Conservation (phyloP, 495 filamentous ascomycete species). For the Aspergillus coremiiformis region DNA sequence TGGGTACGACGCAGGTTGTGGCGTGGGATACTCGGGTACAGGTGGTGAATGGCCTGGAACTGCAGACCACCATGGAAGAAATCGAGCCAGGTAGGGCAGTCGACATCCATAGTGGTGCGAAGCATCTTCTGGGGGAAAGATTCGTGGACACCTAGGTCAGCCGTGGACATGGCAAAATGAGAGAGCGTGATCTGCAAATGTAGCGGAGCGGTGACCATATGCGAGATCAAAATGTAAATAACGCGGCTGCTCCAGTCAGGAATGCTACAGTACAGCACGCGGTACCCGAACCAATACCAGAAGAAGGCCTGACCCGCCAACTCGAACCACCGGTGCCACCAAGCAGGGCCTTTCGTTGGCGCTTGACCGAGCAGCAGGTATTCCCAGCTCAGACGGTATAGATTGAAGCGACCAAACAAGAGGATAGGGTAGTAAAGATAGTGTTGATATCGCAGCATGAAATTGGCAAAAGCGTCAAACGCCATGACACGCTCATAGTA, state of each 20-base stretch:
- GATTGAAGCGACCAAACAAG: slow-evolving; percentile 82
- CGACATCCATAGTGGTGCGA: slow-evolving; percentile 95
- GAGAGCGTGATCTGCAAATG: slow-evolving; percentile 95
- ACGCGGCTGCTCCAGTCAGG: slow-evolving; percentile 64
- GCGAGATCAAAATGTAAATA: slow-evolving; percentile 74
- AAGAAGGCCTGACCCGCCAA: slow-evolving; percentile 76
- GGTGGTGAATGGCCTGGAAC: slow-evolving; percentile 93
- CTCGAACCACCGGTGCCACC: slow-evolving; percentile 88
- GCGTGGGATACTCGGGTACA: slow-evolving; percentile 88
- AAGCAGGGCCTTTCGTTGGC: slow-evolving; percentile 72
- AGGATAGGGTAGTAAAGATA: slow-evolving; percentile 86
- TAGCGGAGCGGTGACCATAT: slow-evolving; percentile 77
- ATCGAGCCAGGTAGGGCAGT: slow-evolving; percentile 91
- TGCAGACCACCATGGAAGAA: slow-evolving; percentile 95
- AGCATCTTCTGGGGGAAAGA: slow-evolving; percentile 97
- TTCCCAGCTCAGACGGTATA: slow-evolving; percentile 78
- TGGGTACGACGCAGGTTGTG: slow-evolving; percentile 86
- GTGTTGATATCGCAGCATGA: slow-evolving; percentile 67
- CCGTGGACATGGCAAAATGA: slow-evolving; percentile 95
- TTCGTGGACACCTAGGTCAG: slow-evolving; percentile 78
- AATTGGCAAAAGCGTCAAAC: slow-evolving; percentile 68
- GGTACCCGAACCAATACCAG: slow-evolving; percentile 92
- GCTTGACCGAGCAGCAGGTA: slow-evolving; percentile 70
- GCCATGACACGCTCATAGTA: slow-evolving; percentile 86
- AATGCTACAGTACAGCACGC: slow-evolving; percentile 67